Conservation (phyloP, 2,329 filamentous ascomycete species). For the Alternaria infectoria region DNA sequence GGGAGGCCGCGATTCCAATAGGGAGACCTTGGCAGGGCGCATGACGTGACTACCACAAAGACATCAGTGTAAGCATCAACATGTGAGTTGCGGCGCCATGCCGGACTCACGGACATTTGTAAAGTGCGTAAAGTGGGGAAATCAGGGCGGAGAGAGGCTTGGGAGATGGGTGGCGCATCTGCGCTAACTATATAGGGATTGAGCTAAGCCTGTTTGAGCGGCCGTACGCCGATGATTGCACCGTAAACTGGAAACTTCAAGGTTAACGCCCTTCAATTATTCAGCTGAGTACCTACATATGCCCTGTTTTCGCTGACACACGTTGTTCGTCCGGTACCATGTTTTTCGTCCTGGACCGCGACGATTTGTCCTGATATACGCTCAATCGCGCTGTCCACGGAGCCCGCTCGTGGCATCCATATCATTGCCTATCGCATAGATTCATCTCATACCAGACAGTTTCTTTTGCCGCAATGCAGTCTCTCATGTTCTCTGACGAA, state of each 20-base stretch:
- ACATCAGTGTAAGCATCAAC: neutral
- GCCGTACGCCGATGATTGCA: neutral
- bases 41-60: neutral
- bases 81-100: neutral
- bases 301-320: neutral
- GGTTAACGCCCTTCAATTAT: neutral
- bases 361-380: neutral
- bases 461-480: too few relatives aligned
- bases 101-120: neutral
- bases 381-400: neutral
- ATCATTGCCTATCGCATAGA: too few relatives aligned
- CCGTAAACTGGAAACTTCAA: neutral
- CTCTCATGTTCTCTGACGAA: too few relatives aligned
- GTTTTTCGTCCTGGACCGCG: neutral
- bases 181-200: too few relatives aligned
- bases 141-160: neutral
- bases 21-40: neutral
- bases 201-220: neutral
- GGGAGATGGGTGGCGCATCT: neutral
- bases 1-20: neutral
- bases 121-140: neutral
- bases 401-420: neutral
- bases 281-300: neutral
- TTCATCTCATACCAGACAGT: too few relatives aligned
- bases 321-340: neutral